These are phyloP conservation scores for Volutella citrinella DNA, from an alignment of 2,329 filamentous ascomycete genomes.

Conservation along the genomic window DNA sequence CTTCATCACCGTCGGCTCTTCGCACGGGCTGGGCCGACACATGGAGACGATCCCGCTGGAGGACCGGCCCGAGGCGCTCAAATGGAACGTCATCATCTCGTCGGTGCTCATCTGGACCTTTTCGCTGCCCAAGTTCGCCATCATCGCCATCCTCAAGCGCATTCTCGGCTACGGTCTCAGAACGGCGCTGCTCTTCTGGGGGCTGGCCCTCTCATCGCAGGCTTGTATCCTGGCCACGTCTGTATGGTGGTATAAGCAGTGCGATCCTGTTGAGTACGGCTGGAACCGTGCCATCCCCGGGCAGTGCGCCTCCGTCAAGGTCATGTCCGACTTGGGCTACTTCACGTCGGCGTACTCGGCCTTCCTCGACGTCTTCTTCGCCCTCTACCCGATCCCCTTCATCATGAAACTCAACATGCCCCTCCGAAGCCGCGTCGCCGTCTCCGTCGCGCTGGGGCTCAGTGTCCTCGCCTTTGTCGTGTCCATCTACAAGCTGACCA, in stretches of 20 bases:
- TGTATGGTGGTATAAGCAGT: constrained; percentile 25
- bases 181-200: constrained; percentile 22
- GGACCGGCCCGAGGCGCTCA: constrained; percentile 13
- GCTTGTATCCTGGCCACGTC: constrained; percentile 22
- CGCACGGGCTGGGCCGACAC: constrained; percentile 21
- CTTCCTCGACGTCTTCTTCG: constrained; percentile 25
- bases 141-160: constrained; percentile 24
- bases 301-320: constrained; percentile 14
- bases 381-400: constrained; percentile 23
- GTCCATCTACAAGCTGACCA: constrained; percentile 24
- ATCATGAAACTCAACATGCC: constrained; percentile 26
- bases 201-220: constrained; percentile 19
- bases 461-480: constrained; percentile 20
- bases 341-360: constrained; percentile 25
- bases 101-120: constrained; percentile 24
- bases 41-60: constrained; percentile 3
- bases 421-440: constrained; percentile 18
- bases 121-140: constrained; percentile 25
- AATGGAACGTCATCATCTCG: constrained; percentile 25
- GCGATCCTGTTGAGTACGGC: constrained; percentile 19
- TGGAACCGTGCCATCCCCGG: constrained; percentile 21
- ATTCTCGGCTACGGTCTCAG: constrained; percentile 24
- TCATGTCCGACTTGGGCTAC: constrained; percentile 21
- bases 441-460: constrained; percentile 21
- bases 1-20: constrained; percentile 19